Evolutionary conservation across 441 rosid genomes (phyloP), one percentile per base, ranked within the genome.

Genomic region (Eutrema salsugineum): DNA sequence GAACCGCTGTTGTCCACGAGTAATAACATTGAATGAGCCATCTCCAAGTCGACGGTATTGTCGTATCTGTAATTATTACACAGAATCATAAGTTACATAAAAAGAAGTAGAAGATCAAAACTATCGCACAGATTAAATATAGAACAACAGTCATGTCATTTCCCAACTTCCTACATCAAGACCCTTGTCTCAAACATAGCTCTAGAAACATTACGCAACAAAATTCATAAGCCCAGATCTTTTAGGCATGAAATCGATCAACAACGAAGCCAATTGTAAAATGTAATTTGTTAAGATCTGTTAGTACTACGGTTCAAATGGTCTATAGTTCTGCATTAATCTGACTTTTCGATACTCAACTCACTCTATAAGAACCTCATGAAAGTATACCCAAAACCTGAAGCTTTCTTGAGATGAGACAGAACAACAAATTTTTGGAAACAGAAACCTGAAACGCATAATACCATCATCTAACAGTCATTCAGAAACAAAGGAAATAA

Each of bases 1-100:
- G 79, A 92, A 90, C 50, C 99, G 87, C 68, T 94, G 99, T 62
- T 88, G 89, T 47, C 99, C 99, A 48, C 94, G 97, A 73, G 97
- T 89, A 57, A 94, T 86, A 54, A 93, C 87, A 74, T 94, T 94
- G 63, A 90, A 80, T 14, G 96, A 85, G 32, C 97, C 96, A 81
- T 92, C 97, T 70, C 86, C 91, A 73, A 92, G 76, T 27, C 91
- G 80, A 53, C 99, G 84, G 57, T 82, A 87, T 63, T 94, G 96
- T 36, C 96, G 86, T 81, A 94, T 92, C 99, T 94, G 85, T 51
- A 76, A 77, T 79, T n/a, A 50, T 32, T 49, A 68, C 35, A 1
- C 1, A 68, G 10, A 38, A 47, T 16, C 14, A 48, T 63, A 39
- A 27, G 70, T 76, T 63, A 64, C 24, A 68, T 20, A 38, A 14